Evolutionary conservation across 2,329 filamentous ascomycete species (phyloP).

Genomic region (Microcera coccophila): DNA sequence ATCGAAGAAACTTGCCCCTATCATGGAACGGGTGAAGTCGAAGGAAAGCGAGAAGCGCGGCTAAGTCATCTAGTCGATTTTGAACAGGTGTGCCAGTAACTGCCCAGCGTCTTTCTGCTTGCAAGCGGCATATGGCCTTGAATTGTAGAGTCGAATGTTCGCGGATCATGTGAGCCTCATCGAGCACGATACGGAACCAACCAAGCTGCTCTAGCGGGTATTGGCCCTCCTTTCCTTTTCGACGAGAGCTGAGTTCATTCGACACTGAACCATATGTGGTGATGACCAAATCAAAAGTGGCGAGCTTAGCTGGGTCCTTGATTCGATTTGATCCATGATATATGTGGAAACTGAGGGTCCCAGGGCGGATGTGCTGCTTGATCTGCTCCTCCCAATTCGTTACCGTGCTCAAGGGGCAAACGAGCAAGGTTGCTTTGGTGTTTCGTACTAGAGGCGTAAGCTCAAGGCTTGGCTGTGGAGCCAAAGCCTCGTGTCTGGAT

Average conservation of each 20-base stretch:
- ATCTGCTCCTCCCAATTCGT: slow-evolving; percentile 96
- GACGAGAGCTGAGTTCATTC: slow-evolving; percentile 67
- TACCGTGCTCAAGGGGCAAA: slow-evolving; percentile 86
- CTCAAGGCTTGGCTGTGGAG: slow-evolving; percentile 40
- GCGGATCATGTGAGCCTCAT: slow-evolving; percentile 93
- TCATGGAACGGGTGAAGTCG: slow-evolving; percentile 82
- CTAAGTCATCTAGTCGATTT: slow-evolving; percentile 86
- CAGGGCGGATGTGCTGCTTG: slow-evolving; percentile 68
- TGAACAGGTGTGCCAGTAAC: slow-evolving; percentile 97
- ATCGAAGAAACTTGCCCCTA: slow-evolving; percentile 67
- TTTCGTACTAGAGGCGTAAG: slow-evolving; percentile 59
- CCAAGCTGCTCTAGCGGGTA: slow-evolving; percentile 73
- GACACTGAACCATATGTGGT: slow-evolving; percentile 90
- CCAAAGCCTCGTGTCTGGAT: slow-evolving; percentile 28
- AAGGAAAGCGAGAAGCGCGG: slow-evolving; percentile 80
- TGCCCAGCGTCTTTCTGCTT: slow-evolving; percentile 83
- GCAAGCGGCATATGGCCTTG: slow-evolving; percentile 75
- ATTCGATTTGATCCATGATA: slow-evolving; percentile 81
- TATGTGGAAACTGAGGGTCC: slow-evolving; percentile 67
- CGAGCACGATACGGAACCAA: slow-evolving; percentile 90
- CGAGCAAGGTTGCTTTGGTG: slow-evolving; percentile 73
- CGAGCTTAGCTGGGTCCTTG: slow-evolving; percentile 64
- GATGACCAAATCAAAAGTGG: slow-evolving; percentile 76
- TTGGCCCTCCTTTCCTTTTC: slow-evolving; percentile 54
- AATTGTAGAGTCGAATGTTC: slow-evolving; percentile 78